Base-by-base conservation (phyloP, 129 eudicot genomes). In the Deinandra increscens region DNA sequence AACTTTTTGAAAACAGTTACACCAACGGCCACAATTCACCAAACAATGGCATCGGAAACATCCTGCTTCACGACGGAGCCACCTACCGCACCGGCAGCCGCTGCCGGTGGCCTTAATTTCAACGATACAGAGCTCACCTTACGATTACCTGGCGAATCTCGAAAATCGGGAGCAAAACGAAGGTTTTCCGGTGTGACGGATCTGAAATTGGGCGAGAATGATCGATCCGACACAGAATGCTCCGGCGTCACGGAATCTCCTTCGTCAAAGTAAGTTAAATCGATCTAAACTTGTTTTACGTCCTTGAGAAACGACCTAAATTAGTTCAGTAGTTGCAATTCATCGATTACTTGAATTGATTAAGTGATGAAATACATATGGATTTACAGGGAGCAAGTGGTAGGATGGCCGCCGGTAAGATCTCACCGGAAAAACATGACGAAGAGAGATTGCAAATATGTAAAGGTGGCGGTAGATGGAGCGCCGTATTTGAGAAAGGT, bases 401-500 rank as follows among this genome's bases (percentile, higher is more conserved):
- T 88, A 36, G 98, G 98, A 39, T 92, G 98, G 98, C 98, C 98
- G 20, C 98, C 98, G 60, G 91, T 92, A 69, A 88, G 84, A 78
- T 72, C 84, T 38, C 68, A 76, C 18, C 73, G 75, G 49, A 58
- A 43, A 12, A 71, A 58, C 59, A 29, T 58, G 73, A 81, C 60
- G 78, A 79, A 74, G 44, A 73, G 18, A 7, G 65, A 62, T 26
- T 71, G 87, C 78, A 91, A 87, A 55, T 88, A 82, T 31, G 96
- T 91, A 78, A 91, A 88, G 71, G 98, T 91, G 80, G 96, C 86
- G 1, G 98, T 86, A 1, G 98, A 91, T 54, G 98, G 98, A 69
- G 95, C 96, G 36, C 98, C 98, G 4, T 91, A 84, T 80, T 46
- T 91, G 17, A 82, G 98, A 60, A 91, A 91, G 70, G 73, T 88